Conservation (phyloP, 805 yeast species). For the Lipomyces mesembrius region DNA sequence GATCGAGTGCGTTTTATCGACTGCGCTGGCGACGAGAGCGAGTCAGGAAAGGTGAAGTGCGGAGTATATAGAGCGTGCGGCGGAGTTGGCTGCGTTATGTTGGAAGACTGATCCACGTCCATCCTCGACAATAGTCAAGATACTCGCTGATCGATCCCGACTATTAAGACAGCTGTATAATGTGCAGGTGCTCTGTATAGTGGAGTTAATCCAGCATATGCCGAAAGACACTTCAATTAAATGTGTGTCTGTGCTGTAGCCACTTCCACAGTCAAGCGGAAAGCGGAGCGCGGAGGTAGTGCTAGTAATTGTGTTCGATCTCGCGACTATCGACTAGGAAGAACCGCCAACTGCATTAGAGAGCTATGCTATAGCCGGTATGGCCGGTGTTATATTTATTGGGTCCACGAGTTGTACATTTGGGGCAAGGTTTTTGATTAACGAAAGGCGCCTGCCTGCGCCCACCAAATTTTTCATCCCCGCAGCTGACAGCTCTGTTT, state of each 20-base stretch:
- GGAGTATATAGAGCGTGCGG: not conserved
- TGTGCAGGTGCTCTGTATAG: not conserved
- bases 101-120: slow-evolving; percentile 9
- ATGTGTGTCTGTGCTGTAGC: not conserved
- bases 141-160: not conserved
- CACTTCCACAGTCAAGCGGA: not conserved
- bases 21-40: not conserved
- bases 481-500: not conserved
- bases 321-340: not conserved
- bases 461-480: not conserved
- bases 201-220: not conserved
- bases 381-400: not conserved
- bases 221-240: not conserved
- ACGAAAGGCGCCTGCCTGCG: no score
- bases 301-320: not conserved
- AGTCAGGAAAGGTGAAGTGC: not conserved
- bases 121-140: not conserved
- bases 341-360: not conserved
- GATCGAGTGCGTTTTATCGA: slow-evolving; percentile 5
- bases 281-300: not conserved
- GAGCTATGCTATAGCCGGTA: not conserved
- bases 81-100: not conserved
- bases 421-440: not conserved
- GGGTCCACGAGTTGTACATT: not conserved
- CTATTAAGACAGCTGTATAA: not conserved